Base-by-base conservation (phyloP, 2,329 filamentous ascomycete genomes). In the Fusarium sp. region DNA sequence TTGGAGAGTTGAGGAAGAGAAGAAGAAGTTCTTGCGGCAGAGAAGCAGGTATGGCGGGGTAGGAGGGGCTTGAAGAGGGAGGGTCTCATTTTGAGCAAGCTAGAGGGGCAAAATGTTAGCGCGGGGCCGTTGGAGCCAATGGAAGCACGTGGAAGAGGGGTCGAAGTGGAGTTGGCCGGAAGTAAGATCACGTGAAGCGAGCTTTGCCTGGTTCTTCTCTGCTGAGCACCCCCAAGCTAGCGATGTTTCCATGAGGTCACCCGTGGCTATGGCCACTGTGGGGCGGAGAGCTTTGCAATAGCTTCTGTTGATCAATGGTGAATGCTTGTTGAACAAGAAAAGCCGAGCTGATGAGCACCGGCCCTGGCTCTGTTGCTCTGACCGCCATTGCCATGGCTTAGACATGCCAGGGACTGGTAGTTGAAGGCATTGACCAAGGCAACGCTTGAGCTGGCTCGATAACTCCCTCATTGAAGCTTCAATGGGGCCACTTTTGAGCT, bases 31-130 rank as follows among this genome's bases (percentile, higher is more conserved):
- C 71, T 76, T 49, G 71, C 70, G 59, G 73, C 66, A 69, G 71
- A 70, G 69, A 75, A 76, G 71, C 71, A 78, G 71, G 71, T 76
- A 71, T 78, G 75, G 76, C 76, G 77, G 77, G 77, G 77, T 77
- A 79, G 76, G 76, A 78, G 77, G 76, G 77, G 77, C 77, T 73
- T 75, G 68, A 78, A 70, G 71, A 79, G 72, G 63, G 76, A 75
- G 72, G 77, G 76, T 74, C 76, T 77, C 77, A 79, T 79, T 75
- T 76, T 78, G 73, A 72, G 69, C 56, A 69, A 70, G 72, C 76
- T 78, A 70, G 76, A 77, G 75, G 75, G 76, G 73, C 70, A 71
- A 72, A 71, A 64, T 59, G 73, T 78, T 77, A 78, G 77, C 70
- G 70, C 71, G 54, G 61, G 56, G 44, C 56, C 54, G 39, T 49